Base-by-base conservation (phyloP, 2,329 filamentous ascomycete species). In the Penicillium psychrosexuale region DNA sequence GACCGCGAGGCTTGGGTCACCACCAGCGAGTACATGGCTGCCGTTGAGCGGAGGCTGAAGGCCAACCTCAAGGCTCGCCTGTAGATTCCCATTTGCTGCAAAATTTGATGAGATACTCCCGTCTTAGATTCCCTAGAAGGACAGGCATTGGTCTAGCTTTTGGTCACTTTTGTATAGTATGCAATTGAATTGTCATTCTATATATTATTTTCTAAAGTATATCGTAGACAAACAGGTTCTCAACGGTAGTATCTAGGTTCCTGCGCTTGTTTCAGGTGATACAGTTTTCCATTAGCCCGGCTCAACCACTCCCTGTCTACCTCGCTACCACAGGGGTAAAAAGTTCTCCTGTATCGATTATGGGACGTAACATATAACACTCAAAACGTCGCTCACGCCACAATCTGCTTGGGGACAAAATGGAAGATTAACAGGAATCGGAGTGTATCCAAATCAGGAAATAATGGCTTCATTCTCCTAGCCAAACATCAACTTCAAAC, bases 21-120 rank as follows among this genome's bases (percentile, higher is more conserved):
- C 50, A 97, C 93, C 55, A 84, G 82, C 65, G 89, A 96, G 80
- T 99, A 97, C 80, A 79, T 99, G 71, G 84, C 89, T 70, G 93
- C 93, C 38, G 93, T 97, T 47, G 93, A 97, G 86, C 87, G 85
- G 77, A 82, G 91, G 70, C 82, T 99, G 79, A 92, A 93, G 85
- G 79, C 79, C 61, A 85, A 85, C 65, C 79, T 96, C 45, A 71
- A 70, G 65, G 58, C 71, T 44, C 68, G 67, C 45, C 63, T 73
- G 48, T 72, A 71, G 59, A 70, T 63, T 44, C 19, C 55, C 37
- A 27, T 47, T 53, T 46, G 39, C 47, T 56, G 19, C 27, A 22
- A 51, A 44, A 46, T 47, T 51, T 34, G 49, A 54, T 61, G 51
- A 56, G 54, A 63, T 60, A 61, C 57, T 43, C 47, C 48, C 36